Evolutionary conservation across 106 monocot genomes (phyloP).

Genomic region (Alisma plantagoaquatica): DNA sequence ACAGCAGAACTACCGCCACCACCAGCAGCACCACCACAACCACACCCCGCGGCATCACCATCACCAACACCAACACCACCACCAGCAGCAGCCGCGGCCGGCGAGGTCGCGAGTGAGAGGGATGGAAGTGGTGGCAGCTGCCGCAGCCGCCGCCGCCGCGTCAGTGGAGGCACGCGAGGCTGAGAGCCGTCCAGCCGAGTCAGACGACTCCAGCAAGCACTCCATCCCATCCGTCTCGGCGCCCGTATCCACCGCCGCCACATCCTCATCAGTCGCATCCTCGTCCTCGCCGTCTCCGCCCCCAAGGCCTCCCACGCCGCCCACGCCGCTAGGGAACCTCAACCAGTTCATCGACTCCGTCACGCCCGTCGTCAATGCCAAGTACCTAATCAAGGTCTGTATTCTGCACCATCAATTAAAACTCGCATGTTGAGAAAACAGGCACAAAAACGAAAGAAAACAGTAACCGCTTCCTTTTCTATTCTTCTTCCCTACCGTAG

Average conservation of each 20-base stretch:
- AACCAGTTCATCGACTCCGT: slow-evolving; percentile 59
- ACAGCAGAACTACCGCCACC: too few relatives aligned
- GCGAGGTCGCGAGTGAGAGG: slow-evolving; percentile 9
- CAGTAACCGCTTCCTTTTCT: background rate
- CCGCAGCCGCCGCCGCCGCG: slow-evolving; percentile 1
- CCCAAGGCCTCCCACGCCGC: slow-evolving; percentile 17
- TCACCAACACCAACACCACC: too few relatives aligned
- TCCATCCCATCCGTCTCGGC: too few relatives aligned
- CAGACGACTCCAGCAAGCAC: slow-evolving; percentile 40
- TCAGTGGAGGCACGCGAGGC: slow-evolving; percentile 9
- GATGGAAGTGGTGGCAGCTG: too few relatives aligned
- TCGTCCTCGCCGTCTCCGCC: slow-evolving; percentile 28
- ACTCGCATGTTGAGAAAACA: too few relatives aligned
- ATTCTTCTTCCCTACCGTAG: background rate
- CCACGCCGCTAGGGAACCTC: slow-evolving; percentile 35
- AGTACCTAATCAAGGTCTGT: slow-evolving; percentile 49
- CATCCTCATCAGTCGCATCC: slow-evolving; percentile 23
- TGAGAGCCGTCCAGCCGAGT: slow-evolving; percentile 33
- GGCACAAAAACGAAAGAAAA: background rate
- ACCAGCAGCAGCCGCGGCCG: background rate
- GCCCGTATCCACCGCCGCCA: too few relatives aligned
- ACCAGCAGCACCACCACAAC: too few relatives aligned
- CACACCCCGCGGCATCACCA: too few relatives aligned
- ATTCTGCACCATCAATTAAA: too few relatives aligned
- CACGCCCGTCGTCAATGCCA: slow-evolving; percentile 40